Evolutionary conservation across 1,284 basidiomycete genomes (phyloP), one percentile per base, ranked within the genome.

Genomic region (Malassezia restricta): DNA sequence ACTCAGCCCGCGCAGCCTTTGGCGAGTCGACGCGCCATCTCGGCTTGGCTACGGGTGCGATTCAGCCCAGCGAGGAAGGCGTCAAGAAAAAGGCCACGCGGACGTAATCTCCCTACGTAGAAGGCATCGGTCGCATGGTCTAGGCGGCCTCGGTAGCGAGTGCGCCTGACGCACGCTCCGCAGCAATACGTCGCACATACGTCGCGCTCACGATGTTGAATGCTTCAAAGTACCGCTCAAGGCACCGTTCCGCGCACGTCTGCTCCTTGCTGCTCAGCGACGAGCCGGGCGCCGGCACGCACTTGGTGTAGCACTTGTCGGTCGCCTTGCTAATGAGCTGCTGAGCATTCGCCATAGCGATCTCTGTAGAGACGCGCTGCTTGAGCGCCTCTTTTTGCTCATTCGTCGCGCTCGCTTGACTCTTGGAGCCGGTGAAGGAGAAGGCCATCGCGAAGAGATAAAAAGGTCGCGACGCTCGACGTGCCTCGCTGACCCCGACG

Each of bases 171-270:
- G 59, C 61, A 15, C 67, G 51, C 54, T 66, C 62, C 39, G 56
- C 59, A 9, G 59, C 51, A 24, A 70, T 59, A 29, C 64, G 54
- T 30, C 59, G 49, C 30, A 68, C 64, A 41, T 70, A 70, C 20
- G 65, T 61, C 29, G 56, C 56, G 28, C 59, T 62, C 43, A 67
- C 65, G 41, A 68, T 56, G 62, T 68, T 71, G 57, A 68, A 68
- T 24, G 68, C 66, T 42, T 70, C 68, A 61, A 70, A 70, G 57
- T 70, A 70, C 39, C 68, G 58, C 53, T 70, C 66, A 44, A 70
- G 58, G 57, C 68, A 70, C n/a, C 64, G 50, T 44, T 64, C 65
- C 6, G 65, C 42, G 48, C 68, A 71, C 17, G 65, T 68, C 55
- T 68, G 58, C 44, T 71, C 68, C 49, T 68, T 68, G 49, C 62